phyloP scores from a whole-genome alignment of 768 basidiomycete species.

The Lactarius pseudohatsudake region DNA sequence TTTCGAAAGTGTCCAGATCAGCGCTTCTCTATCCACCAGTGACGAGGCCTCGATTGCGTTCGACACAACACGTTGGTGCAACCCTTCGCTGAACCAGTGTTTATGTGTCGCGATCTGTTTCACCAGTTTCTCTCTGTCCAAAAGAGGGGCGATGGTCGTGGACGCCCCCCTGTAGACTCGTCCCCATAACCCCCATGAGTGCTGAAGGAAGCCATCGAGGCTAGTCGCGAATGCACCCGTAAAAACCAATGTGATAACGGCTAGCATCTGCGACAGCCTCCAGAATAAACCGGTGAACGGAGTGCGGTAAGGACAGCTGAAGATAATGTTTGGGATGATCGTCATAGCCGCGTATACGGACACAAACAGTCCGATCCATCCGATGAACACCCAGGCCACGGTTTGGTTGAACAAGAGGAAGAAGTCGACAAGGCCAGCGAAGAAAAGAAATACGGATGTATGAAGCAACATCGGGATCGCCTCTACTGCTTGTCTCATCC shows the following conservation, averaged over 20 bases:
- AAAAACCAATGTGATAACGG: not conserved
- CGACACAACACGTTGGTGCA: not conserved
- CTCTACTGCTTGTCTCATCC: slow-evolving; percentile 4
- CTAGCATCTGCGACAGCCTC: not conserved
- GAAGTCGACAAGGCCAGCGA: slow-evolving; percentile 7
- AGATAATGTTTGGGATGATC: slow-evolving; percentile 1
- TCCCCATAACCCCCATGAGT: not conserved
- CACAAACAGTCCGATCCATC: slow-evolving; percentile 1
- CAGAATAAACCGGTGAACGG: slow-evolving; percentile 7
- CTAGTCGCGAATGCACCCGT: not conserved
- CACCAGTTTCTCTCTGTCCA: not conserved
- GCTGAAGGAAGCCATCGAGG: not conserved
- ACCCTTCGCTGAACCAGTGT: not conserved
- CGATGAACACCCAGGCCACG: slow-evolving; percentile 6
- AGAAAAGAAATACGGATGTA: slow-evolving; percentile 10
- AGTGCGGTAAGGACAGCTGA: slow-evolving; percentile 14
- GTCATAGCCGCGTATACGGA: slow-evolving; percentile 9
- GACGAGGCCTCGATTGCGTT: slow-evolving; percentile 6
- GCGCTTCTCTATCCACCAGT: slow-evolving; percentile 4
- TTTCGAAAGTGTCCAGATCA: slow-evolving; percentile 10
- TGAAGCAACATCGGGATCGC: slow-evolving; percentile 9
- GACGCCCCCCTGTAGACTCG: not conserved
- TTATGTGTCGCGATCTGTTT: not conserved
- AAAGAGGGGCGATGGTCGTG: not conserved
- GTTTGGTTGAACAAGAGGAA: slow-evolving; percentile 5